These are phyloP conservation scores for Suillus placidus DNA, from an alignment of 768 basidiomycete genomes.

Conservation along the genomic window DNA sequence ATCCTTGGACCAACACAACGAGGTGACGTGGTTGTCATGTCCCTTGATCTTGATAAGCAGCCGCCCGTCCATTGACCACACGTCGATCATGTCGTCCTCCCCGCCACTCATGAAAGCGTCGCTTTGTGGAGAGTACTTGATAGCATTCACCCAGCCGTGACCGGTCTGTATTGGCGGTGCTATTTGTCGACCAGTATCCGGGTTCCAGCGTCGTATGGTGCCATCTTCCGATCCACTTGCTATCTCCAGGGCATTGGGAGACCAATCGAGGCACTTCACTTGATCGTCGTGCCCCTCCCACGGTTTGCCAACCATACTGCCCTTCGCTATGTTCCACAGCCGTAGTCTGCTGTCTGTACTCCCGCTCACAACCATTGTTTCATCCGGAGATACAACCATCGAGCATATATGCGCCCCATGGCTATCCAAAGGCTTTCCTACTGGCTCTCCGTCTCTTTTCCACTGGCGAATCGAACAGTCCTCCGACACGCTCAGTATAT, in stretches of 20 bases:
- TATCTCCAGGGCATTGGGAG: neutral
- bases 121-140: neutral
- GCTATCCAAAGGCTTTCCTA: neutral
- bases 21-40: accelerated
- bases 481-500: neutral
- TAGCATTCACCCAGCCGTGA: neutral
- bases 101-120: neutral
- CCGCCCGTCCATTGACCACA: neutral
- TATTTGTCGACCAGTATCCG: neutral
- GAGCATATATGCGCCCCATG: neutral
- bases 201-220: slow-evolving; percentile 18
- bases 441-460: neutral
- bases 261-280: slow-evolving; percentile 14
- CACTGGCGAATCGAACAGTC: neutral
- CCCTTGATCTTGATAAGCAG: neutral
- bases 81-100: accelerated
- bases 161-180: neutral
- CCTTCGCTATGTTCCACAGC: neutral
- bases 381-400: neutral
- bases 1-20: neutral
- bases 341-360: neutral
- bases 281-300: neutral
- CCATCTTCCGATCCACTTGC: neutral
- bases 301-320: neutral
- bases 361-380: neutral